A percentile compares a stretch with the other conserved stretches of the same genome.
phyloP scores from a whole-genome alignment of 2,329 filamentous ascomycete species.

The Fusarium tjaetaba region DNA sequence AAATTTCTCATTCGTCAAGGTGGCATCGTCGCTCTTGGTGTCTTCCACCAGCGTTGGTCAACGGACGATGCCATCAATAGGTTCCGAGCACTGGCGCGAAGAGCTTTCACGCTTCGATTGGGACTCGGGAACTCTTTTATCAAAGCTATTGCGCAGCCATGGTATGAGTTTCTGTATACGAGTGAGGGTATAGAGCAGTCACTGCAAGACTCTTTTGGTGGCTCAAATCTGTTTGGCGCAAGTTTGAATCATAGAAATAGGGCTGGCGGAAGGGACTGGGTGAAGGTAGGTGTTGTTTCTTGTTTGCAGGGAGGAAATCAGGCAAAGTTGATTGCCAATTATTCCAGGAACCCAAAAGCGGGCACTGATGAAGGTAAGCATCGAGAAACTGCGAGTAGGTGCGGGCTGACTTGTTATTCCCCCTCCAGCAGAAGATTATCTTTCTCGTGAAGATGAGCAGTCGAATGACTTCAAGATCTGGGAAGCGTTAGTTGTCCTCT shows the following conservation, averaged over 20 bases:
- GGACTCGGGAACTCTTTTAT: background rate
- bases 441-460: slow-evolving; percentile 4
- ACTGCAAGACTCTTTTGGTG: background rate
- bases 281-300: slow-evolving; percentile 24
- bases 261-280: background rate
- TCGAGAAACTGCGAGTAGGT: accelerated
- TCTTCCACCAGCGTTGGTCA: slow-evolving; percentile 9
- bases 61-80: background rate
- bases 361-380: background rate
- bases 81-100: background rate
- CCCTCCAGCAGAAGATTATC: background rate
- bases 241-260: background rate
- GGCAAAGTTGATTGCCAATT: slow-evolving; percentile 13
- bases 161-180: slow-evolving; percentile 8
- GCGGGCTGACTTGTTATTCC: accelerated
- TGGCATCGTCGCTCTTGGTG: slow-evolving; percentile 11
- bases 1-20: background rate
- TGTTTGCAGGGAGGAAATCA: background rate
- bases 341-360: slow-evolving; percentile 8
- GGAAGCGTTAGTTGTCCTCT: slow-evolving; percentile 10
- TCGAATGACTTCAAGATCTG: slow-evolving; percentile 3
- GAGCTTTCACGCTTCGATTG: background rate
- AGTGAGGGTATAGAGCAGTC: background rate
- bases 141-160: slow-evolving; percentile 8
- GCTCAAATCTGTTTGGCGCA: background rate